Evolutionary conservation across 179 eudicot species (phyloP), one percentile per base, ranked within the genome.

Genomic region (Heliamphora pulchella): DNA sequence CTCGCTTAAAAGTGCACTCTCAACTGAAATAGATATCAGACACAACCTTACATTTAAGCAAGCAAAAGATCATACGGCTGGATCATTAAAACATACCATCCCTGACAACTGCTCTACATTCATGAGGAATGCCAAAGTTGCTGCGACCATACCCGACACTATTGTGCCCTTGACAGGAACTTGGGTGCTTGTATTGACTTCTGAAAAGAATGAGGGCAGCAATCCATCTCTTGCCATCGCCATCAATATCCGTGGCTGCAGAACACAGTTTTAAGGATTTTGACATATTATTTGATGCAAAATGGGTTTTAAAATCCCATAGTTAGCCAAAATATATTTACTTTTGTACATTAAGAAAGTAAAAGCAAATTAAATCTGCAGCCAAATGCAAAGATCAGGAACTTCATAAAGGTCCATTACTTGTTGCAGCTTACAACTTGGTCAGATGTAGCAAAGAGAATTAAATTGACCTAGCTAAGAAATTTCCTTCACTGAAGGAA

Each of bases 221-320:
- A 95, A 84, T 75, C 98, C 98, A 81, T 95, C 97, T 88, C 98
- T 90, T 43, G 98, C 91, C 98, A 95, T 95, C 75, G 98, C 97
- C 98, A 95, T 92, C 81, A 95, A 88, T 80, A 95, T 93, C 50
- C 98, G 88, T 59, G 98, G 98, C 98, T 93, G 92, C 64, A 76
- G 81, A 71, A 82, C 68, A 83, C 64, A 83, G 76, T 57, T 55
- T 66, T 54, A 41, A 6, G 18, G 53, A 79, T 77, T 51, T 46
- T n/a, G 48, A 62, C 5, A 9, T 10, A 74, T 39, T 15, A 57
- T 15, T 70, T 50, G 18, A 61, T n/a, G 55, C 64, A 69, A 81
- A 59, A 10, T 31, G 39, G 39, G 39, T 31, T 31, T 31, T 31
- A 71, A 8, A 51, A 43, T 13, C 53, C 43, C 58, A 47, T 18